Evolutionary conservation across 1,139 yeast species (phyloP).

Genomic region (Magnusiomyces ingens): DNA sequence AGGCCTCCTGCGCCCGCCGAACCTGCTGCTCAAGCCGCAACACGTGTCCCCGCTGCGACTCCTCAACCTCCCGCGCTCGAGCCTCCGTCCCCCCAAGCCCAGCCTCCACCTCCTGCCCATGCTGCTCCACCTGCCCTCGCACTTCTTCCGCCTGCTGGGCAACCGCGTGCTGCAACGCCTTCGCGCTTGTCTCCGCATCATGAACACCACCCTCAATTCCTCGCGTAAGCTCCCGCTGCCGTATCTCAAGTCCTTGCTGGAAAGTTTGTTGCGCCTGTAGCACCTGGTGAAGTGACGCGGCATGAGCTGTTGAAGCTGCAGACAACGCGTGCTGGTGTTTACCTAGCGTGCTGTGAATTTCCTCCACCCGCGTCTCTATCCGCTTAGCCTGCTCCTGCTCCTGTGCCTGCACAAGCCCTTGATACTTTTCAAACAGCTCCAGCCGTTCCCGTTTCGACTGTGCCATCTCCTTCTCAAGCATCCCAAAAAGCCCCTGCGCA

Average conservation of each 20-base stretch:
- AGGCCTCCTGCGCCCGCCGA: too few relatives aligned
- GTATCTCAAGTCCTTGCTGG: too few relatives aligned
- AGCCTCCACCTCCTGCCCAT: too few relatives aligned
- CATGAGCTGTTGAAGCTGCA: conserved; percentile 1
- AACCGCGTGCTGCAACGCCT: not conserved
- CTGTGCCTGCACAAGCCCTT: conserved; percentile 3
- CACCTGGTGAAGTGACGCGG: too few relatives aligned
- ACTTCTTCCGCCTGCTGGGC: too few relatives aligned
- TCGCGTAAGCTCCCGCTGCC: too few relatives aligned
- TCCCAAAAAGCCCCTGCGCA: not conserved
- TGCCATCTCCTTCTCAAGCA: conserved; percentile 6
- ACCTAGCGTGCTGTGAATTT: not conserved
- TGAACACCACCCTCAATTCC: not conserved
- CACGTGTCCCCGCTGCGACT: too few relatives aligned
- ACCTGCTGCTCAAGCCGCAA: too few relatives aligned
- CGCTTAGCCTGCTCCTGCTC: conserved; percentile 4
- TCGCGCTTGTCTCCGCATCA: not conserved
- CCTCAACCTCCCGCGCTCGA: too few relatives aligned
- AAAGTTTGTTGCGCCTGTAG: too few relatives aligned
- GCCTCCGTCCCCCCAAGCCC: too few relatives aligned
- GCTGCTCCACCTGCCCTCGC: too few relatives aligned
- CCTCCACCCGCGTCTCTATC: conserved; percentile 1
- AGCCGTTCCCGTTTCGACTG: conserved; percentile 9
- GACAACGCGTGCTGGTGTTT: not conserved
- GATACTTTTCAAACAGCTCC: conserved; percentile 9